phyloP scores from a whole-genome alignment of 441 rosid genomes.

The Populus trichocarpa region DNA sequence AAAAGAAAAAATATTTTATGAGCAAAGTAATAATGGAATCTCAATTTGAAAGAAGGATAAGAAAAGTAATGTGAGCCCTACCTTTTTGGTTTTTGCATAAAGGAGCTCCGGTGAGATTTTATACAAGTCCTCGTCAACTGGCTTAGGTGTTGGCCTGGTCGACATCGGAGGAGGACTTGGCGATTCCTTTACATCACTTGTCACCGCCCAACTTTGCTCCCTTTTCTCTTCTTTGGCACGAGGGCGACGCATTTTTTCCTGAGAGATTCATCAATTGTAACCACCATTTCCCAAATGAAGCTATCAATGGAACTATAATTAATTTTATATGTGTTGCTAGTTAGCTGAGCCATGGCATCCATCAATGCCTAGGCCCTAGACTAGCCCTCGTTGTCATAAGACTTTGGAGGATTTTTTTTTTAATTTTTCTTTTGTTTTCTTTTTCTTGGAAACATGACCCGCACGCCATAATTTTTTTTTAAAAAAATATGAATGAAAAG shows the following conservation, averaged over 20 bases:
- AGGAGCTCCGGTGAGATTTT: slow-evolving; percentile 76
- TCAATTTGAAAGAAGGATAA: not conserved
- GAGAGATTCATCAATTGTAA: not conserved
- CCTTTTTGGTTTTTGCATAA: slow-evolving; percentile 57
- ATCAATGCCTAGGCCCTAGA: too few species aligned
- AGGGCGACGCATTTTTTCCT: slow-evolving; percentile 45
- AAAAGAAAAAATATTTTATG: not conserved
- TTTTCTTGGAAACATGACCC: not conserved
- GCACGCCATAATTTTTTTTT: not conserved
- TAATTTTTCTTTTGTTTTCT: not conserved
- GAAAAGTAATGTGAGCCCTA: not conserved
- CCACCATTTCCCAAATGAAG: not conserved
- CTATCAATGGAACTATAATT: too few species aligned
- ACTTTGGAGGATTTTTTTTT: not conserved
- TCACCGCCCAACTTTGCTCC: slow-evolving; percentile 27
- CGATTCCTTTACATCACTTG: slow-evolving; percentile 25
- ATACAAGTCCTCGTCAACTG: slow-evolving; percentile 90
- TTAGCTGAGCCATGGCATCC: not conserved
- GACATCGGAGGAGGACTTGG: slow-evolving; percentile 29
- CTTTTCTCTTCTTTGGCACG: slow-evolving; percentile 34
- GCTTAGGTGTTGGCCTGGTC: slow-evolving; percentile 48
- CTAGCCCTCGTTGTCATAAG: not conserved
- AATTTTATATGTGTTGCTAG: not conserved
- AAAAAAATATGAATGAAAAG: not conserved
- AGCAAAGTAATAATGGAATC: not conserved